These are phyloP conservation scores for Thelonectria blattea DNA, from an alignment of 2,329 filamentous ascomycete genomes.

Conservation along the genomic window DNA sequence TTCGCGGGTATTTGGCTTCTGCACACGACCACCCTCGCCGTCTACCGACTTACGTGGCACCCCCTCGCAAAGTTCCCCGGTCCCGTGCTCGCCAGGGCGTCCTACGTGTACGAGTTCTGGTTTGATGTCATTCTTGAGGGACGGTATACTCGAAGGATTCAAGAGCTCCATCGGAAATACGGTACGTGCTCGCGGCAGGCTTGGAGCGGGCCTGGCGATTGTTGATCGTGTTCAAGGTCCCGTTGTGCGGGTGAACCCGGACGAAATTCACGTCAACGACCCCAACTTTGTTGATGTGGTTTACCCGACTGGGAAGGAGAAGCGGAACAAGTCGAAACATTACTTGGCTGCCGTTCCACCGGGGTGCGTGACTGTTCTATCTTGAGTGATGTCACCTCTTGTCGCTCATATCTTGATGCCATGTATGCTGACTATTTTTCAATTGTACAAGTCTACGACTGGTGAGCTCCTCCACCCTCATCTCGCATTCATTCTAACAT, in stretches of 20 bases:
- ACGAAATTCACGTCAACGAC: constrained; percentile 17
- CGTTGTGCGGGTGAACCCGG: constrained; percentile 19
- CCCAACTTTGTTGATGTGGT: constrained; percentile 14
- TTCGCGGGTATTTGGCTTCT: background rate
- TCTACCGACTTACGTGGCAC: background rate
- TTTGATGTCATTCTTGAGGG: constrained; percentile 24
- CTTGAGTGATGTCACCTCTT: background rate
- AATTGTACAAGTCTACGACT: background rate
- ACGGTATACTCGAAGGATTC: constrained; percentile 20
- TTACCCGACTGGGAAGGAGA: constrained; percentile 10
- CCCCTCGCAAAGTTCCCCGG: constrained; percentile 18
- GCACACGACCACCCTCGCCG: background rate
- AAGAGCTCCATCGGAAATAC: constrained; percentile 18
- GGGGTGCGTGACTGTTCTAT: constrained; percentile 1
- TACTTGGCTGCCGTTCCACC: constrained; percentile 8
- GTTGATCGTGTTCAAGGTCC: constrained; percentile 11
- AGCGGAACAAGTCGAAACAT: constrained; percentile 1
- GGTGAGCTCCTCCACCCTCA: background rate
- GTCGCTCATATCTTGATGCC: background rate
- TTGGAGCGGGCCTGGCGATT: constrained; percentile 2
- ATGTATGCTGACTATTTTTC: background rate
- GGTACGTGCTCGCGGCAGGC: constrained; percentile 2
- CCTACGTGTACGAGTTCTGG: constrained; percentile 26
- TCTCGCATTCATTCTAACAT: background rate
- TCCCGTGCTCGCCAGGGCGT: constrained; percentile 16